Percentiles rank a stretch among this genome's conserved stretches.
Evolutionary conservation across 176 grass and related monocot species (phyloP).

Genomic region (Avena insularis): DNA sequence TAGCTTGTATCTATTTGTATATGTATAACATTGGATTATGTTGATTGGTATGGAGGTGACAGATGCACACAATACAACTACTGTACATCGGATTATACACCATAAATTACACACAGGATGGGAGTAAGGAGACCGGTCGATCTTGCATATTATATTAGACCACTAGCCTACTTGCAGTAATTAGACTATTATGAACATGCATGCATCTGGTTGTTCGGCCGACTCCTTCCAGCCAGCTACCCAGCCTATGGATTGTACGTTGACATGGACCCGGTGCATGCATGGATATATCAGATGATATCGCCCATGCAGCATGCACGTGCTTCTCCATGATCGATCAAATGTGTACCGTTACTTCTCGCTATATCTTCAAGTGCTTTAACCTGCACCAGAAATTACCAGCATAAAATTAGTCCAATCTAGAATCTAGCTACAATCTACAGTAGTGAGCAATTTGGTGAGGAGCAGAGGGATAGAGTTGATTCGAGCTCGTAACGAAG

Average conservation of each 20-base stretch:
- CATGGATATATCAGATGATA: not conserved
- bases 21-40: not conserved
- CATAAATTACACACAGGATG: not conserved
- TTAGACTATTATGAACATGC: not conserved
- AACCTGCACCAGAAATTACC: slow-evolving; percentile 38
- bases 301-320: not conserved
- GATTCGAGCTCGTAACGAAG: too few species aligned
- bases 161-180: not conserved
- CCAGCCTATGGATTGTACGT: not conserved
- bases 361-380: slow-evolving; percentile 65
- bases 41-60: not conserved
- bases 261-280: slow-evolving; percentile 17
- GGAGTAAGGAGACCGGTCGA: slow-evolving; percentile 19
- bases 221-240: not conserved
- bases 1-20: too few species aligned
- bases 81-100: slow-evolving; percentile 1
- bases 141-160: slow-evolving; percentile 24
- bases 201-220: slow-evolving; percentile 26
- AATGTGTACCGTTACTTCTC: not conserved
- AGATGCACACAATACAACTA: not conserved
- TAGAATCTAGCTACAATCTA: not conserved
- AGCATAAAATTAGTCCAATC: not conserved
- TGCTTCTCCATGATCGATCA: slow-evolving; percentile 14
- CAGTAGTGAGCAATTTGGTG: not conserved
- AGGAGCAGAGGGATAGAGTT: too few species aligned